Evolutionary conservation across 805 yeast species (phyloP).

Genomic region (Cyberlindnera saturnus): DNA sequence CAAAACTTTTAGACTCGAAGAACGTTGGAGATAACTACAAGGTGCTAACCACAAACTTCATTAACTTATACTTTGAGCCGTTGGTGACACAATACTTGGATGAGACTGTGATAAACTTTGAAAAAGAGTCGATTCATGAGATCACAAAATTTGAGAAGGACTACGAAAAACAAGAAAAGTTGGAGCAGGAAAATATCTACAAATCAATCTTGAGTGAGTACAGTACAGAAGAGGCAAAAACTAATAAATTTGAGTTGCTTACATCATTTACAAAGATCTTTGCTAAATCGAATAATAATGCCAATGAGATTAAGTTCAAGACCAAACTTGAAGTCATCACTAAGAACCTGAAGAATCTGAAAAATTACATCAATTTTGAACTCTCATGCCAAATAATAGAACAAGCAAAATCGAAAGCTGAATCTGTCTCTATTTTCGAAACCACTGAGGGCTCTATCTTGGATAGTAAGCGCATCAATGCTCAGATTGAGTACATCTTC

Average conservation of each 20-base stretch:
- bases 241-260: conserved; percentile 49
- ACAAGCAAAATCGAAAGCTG: conserved; percentile 58
- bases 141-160: conserved; percentile 24
- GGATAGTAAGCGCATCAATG: conserved; percentile 21
- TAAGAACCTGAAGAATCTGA: conserved; percentile 69
- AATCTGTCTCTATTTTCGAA: conserved; percentile 45
- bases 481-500: conserved; percentile 58
- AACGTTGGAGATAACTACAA: conserved; percentile 32
- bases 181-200: conserved; percentile 36
- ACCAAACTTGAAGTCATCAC: conserved; percentile 76
- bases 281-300: conserved; percentile 28
- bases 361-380: conserved; percentile 73
- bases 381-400: conserved; percentile 66
- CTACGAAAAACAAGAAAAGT: conserved; percentile 26
- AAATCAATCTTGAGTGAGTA: conserved; percentile 36
- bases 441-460: conserved; percentile 21
- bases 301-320: conserved; percentile 50
- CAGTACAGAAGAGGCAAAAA: conserved; percentile 25
- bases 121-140: conserved; percentile 19
- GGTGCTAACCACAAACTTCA: conserved; percentile 24
- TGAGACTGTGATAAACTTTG: conserved; percentile 26
- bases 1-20: conserved; percentile 29
- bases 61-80: conserved; percentile 33
- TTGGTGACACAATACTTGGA: conserved; percentile 27
- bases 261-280: conserved; percentile 62